Conservation (phyloP, 192 early-diverging fungal genomes). For the Dissophora globulifera region DNA sequence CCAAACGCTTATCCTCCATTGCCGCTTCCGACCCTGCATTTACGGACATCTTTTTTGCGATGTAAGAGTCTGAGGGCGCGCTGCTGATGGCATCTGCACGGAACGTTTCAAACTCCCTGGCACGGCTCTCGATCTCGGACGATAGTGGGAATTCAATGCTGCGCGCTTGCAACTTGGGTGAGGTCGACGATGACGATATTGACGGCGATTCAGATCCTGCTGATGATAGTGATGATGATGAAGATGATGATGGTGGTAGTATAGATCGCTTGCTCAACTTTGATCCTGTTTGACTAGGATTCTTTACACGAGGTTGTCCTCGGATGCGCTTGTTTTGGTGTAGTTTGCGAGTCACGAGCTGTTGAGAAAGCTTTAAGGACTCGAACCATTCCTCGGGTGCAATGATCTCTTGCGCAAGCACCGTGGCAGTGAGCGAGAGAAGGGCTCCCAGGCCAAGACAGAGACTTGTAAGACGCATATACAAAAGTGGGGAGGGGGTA, state of each 20-base stretch:
- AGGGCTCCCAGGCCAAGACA: not conserved
- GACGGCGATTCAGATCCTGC: no score
- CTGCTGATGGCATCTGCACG: constrained; percentile 2
- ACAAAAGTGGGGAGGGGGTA: no score
- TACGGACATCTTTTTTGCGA: not conserved
- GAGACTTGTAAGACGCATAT: not conserved
- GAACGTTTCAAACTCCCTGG: constrained; percentile 14
- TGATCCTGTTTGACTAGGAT: no score
- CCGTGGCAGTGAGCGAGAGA: not conserved
- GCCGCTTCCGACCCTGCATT: not conserved
- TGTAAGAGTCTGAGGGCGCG: not conserved
- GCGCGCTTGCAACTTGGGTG: not conserved
- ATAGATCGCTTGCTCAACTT: not conserved
- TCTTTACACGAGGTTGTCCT: constrained; percentile 1
- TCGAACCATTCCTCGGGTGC: constrained; percentile 46
- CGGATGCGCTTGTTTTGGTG: not conserved
- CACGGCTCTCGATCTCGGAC: constrained; percentile 8
- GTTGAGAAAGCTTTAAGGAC: constrained; percentile 19
- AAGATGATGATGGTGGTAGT: no score
- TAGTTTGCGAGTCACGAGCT: constrained; percentile 17
- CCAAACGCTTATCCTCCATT: no score
- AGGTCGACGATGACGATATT: no score
- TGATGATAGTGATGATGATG: not conserved
- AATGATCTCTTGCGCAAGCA: constrained; percentile 27
- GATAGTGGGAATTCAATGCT: not conserved